A percentile compares a stretch with the other conserved stretches of the same genome.
phyloP scores from a whole-genome alignment of 169 alveolate genomes.

The Plasmodium ovale region DNA sequence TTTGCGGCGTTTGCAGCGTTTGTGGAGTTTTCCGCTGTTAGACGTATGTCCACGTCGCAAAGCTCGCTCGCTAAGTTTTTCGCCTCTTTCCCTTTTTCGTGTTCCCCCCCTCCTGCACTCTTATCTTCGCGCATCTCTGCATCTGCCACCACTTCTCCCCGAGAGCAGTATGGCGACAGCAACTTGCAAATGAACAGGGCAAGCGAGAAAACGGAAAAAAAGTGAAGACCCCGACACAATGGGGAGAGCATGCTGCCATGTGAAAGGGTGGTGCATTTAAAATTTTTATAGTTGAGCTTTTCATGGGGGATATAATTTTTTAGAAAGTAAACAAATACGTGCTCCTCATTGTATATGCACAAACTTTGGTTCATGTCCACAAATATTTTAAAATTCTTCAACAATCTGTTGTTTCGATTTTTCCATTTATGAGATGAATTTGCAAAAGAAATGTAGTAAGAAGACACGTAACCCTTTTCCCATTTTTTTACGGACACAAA shows the following conservation, averaged over 20 bases:
- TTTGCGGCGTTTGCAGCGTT: not conserved
- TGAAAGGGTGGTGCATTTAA: conserved; percentile 3
- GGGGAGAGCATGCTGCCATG: not conserved
- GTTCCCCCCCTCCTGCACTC: not conserved
- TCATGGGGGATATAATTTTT: conserved; percentile 48
- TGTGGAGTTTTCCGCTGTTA: not conserved
- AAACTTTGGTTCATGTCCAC: conserved; percentile 8
- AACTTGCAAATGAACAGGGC: conserved; percentile 8
- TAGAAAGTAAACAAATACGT: conserved; percentile 22
- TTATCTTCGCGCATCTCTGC: not conserved
- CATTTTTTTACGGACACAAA: conserved; percentile 5
- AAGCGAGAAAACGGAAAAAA: conserved; percentile 37
- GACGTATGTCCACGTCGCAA: not conserved
- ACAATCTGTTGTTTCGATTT: conserved; percentile 3
- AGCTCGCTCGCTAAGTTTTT: not conserved
- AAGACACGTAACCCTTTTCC: not conserved
- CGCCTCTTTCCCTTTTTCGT: not conserved
- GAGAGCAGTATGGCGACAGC: not conserved
- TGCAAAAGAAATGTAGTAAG: conserved; percentile 23
- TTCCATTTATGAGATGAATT: conserved; percentile 7
- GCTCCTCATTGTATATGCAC: conserved; percentile 34
- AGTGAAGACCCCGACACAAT: conserved; percentile 2
- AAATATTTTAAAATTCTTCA: conserved; percentile 20
- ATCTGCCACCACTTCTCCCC: not conserved
- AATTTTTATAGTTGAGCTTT: conserved; percentile 20